Evolutionary conservation across 2,329 filamentous ascomycete species (phyloP), one percentile per base, ranked within the genome.

Genomic region (Colletotrichum tanaceti): DNA sequence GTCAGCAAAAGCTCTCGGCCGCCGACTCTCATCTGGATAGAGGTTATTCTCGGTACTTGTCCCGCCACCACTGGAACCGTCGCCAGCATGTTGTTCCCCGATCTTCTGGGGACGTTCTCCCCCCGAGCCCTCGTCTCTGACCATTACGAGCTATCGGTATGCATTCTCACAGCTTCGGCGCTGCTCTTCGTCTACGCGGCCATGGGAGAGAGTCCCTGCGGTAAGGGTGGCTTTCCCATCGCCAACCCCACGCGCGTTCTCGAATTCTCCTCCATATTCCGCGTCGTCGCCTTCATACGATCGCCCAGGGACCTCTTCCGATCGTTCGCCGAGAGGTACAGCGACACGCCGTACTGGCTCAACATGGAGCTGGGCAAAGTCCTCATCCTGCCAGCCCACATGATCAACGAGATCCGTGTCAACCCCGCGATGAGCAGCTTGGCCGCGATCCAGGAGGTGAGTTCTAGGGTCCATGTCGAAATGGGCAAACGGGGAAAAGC

Each of bases 301-400:
- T n/a, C 46, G 46, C 46, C 46, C 7, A 49, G 46, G 22, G n/a
- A 49, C 6, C 46, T 22, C n/a, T 13, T 49, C 46, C 6, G 18
- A 16, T 24, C 46, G 20, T 49, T 49, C n/a, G 20, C 46, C 3
- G 14, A 49, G n/a, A 49, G 22, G 20, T 49, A 49, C 5, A 10
- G 14, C 14, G n/a, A 49, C 20, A 49, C 46, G 9, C 46, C 46
- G 11, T 49, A 49, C 3, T 49, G 20, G 46, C 46, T 49, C 13
- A 49, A 49, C 22, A 49, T 49, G 46, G 46, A 49, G 4, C 14
- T 49, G 46, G 46, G 46, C 9, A 49, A 49, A 49, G 46, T 16
- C 1, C 46, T 49, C 28, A 10, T 49, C 46, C 14, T 49, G 5
- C 46, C 46, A 1, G 20, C 46, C n/a, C 46, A 49, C 14, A 49